These are phyloP conservation scores for Meyerozyma athensensis DNA, from an alignment of 1,139 yeast species.

Conservation along the genomic window DNA sequence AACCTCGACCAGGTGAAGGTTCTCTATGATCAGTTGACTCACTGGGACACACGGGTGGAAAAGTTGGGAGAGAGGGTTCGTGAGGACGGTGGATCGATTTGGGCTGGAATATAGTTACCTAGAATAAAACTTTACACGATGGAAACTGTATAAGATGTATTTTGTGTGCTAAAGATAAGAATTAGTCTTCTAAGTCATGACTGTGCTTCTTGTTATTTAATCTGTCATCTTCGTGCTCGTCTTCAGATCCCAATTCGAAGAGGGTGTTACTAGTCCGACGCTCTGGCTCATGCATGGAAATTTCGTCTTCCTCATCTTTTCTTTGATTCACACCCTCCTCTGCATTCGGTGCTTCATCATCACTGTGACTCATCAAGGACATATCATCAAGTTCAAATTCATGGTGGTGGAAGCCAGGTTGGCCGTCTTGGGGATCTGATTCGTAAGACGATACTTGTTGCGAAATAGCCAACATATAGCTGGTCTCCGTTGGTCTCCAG, in stretches of 20 bases:
- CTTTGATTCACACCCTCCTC: not conserved
- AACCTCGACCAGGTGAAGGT: conserved; percentile 71
- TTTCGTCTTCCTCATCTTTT: not conserved
- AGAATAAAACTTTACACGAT: not conserved
- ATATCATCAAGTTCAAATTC: conserved; percentile 77
- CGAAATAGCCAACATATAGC: conserved; percentile 91
- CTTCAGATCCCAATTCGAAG: conserved; percentile 13
- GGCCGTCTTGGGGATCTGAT: conserved; percentile 12
- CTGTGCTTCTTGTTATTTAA: conserved; percentile 1
- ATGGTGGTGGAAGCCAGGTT: conserved; percentile 28
- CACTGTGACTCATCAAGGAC: conserved; percentile 53
- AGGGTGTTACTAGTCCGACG: conserved; percentile 9
- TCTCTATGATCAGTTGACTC: conserved; percentile 67
- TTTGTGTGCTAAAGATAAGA: not conserved
- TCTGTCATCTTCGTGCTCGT: conserved; percentile 8
- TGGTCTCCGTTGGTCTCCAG: conserved; percentile 97
- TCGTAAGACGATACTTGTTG: conserved; percentile 80
- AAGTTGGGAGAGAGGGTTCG: conserved; percentile 53
- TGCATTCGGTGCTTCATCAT: conserved; percentile 24
- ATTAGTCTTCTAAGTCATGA: not conserved
- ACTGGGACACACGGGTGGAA: conserved; percentile 76
- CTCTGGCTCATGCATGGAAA: not conserved
- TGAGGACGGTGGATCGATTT: conserved; percentile 27
- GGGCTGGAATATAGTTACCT: conserved; percentile 12
- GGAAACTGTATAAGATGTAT: not conserved